Evolutionary conservation across 495 filamentous ascomycete genomes (phyloP).

Genomic region (Penicillium silybi): DNA sequence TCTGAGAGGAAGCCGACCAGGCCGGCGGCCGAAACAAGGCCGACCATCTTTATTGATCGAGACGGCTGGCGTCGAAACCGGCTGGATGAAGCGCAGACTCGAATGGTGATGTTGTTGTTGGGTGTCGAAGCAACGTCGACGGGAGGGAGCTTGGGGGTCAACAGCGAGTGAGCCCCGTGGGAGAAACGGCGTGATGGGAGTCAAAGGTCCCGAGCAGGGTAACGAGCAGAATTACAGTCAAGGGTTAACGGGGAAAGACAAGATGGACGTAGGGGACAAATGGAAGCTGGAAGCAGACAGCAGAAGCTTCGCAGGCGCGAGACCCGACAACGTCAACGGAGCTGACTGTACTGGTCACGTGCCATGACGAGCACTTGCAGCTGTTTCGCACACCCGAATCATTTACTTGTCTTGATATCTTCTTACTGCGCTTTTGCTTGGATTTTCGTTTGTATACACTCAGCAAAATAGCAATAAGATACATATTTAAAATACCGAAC

Average conservation of each 20-base stretch:
- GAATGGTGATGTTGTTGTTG: constrained; percentile 22
- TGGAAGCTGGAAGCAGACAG: constrained; percentile 32
- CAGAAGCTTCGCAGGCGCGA: constrained; percentile 36
- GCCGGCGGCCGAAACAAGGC: constrained; percentile 88
- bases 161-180: constrained; percentile 19
- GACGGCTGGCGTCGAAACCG: constrained; percentile 7
- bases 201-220: constrained; percentile 10
- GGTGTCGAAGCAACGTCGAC: constrained; percentile 39
- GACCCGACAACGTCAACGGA: constrained; percentile 43
- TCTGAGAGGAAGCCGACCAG: constrained; percentile 95
- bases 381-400: background rate
- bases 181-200: constrained; percentile 7
- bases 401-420: background rate
- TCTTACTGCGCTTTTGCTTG: background rate
- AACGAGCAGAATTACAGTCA: constrained; percentile 13
- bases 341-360: constrained; percentile 29
- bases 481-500: background rate
- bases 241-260: constrained; percentile 18
- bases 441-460: background rate
- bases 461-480: background rate
- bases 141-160: constrained; percentile 31
- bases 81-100: constrained; percentile 11
- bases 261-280: constrained; percentile 21
- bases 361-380: constrained; percentile 5
- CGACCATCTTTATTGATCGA: constrained; percentile 64